Base-by-base conservation (phyloP, 345 rosid genomes). In the Pistacia integerrima region DNA sequence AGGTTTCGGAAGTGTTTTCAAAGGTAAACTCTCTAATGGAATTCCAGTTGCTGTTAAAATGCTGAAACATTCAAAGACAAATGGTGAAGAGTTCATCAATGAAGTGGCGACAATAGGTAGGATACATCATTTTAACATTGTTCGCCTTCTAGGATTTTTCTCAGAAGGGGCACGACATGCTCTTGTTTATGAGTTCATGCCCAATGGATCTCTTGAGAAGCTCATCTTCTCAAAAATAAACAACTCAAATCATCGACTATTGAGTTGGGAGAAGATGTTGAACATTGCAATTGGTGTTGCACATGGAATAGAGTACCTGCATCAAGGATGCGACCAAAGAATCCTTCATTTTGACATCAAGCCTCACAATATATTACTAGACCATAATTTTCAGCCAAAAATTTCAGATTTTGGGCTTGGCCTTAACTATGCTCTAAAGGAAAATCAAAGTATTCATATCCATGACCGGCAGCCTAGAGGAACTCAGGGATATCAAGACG, bases 281-380 rank as follows among this genome's bases (percentile, higher is more conserved):
- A 36, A 69, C 36, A 68, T 79, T 28, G 65, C 75, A 2, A n/a
- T 74, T 28, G 82, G 78, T 4, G 67, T 70, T 25, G 82, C 82
- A 0, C 61, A 64, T 0, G 82, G 78, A 28, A 20, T 79, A 17
- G 78, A 69, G 25, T 74, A 79, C 35, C 46, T 79, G 56, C 82
- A 79, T 36, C 64, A 63, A 60, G 81, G 81, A n/a, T 78, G 81
- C 69, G 49, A 58, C 38, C 52, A 49, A 20, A 51, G 46, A 35
- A 74, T 74, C 46, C 70, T 79, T 22, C 82, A 79, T 55, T 67
- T 79, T 7, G 78, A 79, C 28, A 79, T 79, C 57, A 79, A 70
- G 49, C 79, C 75, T 28, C 79, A 77, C 54, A 77, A 77, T 30
- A 64, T 70, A 41, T 64, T 77, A 51, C 67, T 79, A 0, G 79